These are phyloP conservation scores for Candida railenensis DNA, from an alignment of 805 yeast species.

Conservation along the genomic window DNA sequence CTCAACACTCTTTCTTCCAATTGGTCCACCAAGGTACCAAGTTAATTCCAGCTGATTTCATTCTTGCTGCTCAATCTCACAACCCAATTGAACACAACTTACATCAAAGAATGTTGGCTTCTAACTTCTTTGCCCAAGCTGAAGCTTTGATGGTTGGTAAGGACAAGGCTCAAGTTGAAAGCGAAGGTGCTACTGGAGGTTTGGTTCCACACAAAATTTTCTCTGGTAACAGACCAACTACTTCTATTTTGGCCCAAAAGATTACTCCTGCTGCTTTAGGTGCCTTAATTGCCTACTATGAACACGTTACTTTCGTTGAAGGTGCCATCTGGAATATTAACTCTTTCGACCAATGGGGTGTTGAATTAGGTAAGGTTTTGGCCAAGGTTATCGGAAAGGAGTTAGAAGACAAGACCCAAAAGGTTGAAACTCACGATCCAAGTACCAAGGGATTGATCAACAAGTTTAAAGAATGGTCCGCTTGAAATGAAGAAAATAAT, in stretches of 20 bases:
- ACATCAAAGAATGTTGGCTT: slow-evolving; percentile 98
- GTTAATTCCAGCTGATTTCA: slow-evolving; percentile 94
- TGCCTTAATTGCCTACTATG: slow-evolving; percentile 96
- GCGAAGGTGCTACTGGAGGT: slow-evolving; percentile 85
- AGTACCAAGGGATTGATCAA: slow-evolving; percentile 92
- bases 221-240: slow-evolving; percentile 98
- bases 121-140: slow-evolving; percentile 97
- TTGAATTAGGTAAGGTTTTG: slow-evolving; percentile 95
- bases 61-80: slow-evolving; percentile 95
- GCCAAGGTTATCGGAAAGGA: slow-evolving; percentile 95
- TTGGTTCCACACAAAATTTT: slow-evolving; percentile 94
- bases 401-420: slow-evolving; percentile 57
- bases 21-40: slow-evolving; percentile 99
- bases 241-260: slow-evolving; percentile 92
- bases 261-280: slow-evolving; percentile 97
- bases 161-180: slow-evolving; percentile 74
- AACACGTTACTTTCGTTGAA: slow-evolving; percentile 94
- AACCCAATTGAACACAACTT: slow-evolving; percentile 93
- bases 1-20: slow-evolving; percentile 99
- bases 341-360: slow-evolving; percentile 99
- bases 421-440: slow-evolving; percentile 73
- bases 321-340: slow-evolving; percentile 99
- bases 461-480: slow-evolving; percentile 86
- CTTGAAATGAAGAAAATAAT: not conserved
- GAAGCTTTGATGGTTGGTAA: slow-evolving; percentile 98